Percentiles rank a stretch among this genome's conserved stretches.
Evolutionary conservation across 192 early-diverging fungal genomes (phyloP).

Genomic region (Backusella circina): DNA sequence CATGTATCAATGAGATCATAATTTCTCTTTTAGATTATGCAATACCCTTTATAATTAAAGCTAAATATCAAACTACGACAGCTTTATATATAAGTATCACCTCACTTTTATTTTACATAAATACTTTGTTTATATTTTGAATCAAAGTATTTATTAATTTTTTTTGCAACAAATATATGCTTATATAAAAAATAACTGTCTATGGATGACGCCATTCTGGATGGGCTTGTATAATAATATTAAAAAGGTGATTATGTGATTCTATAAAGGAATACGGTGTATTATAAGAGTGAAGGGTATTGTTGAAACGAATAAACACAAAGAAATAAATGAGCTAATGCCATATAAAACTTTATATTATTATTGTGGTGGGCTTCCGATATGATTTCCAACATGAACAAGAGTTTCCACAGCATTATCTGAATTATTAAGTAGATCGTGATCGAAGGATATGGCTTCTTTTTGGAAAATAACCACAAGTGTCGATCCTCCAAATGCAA

Average conservation of each 20-base stretch:
- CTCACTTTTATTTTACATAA: neutral
- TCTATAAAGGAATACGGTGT: neutral
- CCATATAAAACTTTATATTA: no score
- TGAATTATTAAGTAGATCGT: conserved; percentile 65
- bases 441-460: conserved; percentile 59
- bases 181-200: no score
- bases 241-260: no score
- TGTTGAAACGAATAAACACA: neutral
- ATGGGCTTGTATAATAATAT: neutral
- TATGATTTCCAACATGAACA: conserved; percentile 21
- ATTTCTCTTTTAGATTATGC: neutral
- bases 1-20: neutral
- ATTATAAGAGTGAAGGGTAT: neutral
- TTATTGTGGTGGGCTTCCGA: neutral
- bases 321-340: neutral
- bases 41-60: neutral
- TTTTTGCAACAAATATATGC: no score
- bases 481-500: conserved; percentile 80
- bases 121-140: neutral
- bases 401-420: conserved; percentile 68
- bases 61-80: neutral
- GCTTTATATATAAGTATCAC: neutral
- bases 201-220: neutral
- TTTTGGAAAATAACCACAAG: conserved; percentile 68
- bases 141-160: neutral